Evolutionary conservation across 2,329 filamentous ascomycete genomes (phyloP).

Genomic region (Talaromyces islandicus): DNA sequence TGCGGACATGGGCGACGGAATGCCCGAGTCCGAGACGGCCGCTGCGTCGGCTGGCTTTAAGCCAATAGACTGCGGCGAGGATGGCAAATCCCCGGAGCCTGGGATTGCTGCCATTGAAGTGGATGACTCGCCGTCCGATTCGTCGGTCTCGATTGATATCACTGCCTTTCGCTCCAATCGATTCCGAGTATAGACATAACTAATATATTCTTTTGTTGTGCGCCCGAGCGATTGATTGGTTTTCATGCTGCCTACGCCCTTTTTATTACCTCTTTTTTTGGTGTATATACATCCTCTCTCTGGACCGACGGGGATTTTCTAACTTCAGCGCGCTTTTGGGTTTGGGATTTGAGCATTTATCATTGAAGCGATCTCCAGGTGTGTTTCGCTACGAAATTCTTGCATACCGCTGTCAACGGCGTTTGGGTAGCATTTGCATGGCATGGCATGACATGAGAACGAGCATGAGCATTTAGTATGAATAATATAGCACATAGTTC

Average conservation of each 20-base stretch:
- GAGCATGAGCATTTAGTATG: not conserved
- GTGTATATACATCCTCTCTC: not conserved
- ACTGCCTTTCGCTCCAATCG: constrained; percentile 28
- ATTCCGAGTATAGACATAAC: constrained; percentile 12
- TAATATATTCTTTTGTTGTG: not conserved
- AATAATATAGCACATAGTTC: not conserved
- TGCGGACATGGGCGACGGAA: constrained; percentile 15
- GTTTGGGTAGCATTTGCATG: not conserved
- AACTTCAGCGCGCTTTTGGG: not conserved
- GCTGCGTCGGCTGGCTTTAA: not conserved
- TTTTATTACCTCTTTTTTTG: not conserved
- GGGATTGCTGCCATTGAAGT: constrained; percentile 26
- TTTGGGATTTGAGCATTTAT: not conserved
- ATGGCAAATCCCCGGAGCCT: constrained; percentile 17
- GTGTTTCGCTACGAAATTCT: not conserved
- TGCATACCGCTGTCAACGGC: not conserved
- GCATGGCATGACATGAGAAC: not conserved
- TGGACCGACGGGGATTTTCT: not conserved
- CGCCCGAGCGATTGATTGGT: not conserved
- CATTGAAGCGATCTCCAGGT: not conserved
- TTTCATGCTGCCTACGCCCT: not conserved
- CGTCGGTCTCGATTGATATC: constrained; percentile 30
- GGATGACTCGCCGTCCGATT: constrained; percentile 28
- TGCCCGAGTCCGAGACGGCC: constrained; percentile 9
- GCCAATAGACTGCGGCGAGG: constrained; percentile 3